Evolutionary conservation across 2,329 filamentous ascomycete species (phyloP).

Genomic region (Fonsecaea multimorphosa): DNA sequence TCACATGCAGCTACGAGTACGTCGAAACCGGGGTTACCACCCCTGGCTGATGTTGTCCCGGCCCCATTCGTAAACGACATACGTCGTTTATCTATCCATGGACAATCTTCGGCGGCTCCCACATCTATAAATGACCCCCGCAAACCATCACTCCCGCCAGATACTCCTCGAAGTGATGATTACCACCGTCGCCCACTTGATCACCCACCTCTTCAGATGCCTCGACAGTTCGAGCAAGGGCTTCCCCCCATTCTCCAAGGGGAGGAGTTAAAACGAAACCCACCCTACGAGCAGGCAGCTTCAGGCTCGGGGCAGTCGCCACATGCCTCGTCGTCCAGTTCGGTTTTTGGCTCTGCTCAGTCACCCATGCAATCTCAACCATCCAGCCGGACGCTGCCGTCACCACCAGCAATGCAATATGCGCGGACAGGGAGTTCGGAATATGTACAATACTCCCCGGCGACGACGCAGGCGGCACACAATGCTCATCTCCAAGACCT

Average conservation of each 20-base stretch:
- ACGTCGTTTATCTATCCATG: constrained; percentile 26
- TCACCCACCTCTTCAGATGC: constrained; percentile 24
- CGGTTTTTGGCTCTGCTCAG: constrained; percentile 29
- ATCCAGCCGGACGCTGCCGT: constrained; percentile 38
- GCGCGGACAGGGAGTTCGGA: constrained; percentile 27
- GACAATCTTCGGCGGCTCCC: constrained; percentile 20
- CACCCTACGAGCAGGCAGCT: constrained; percentile 27
- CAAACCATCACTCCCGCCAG: constrained; percentile 22
- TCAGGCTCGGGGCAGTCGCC: constrained; percentile 30
- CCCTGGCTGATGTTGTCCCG: constrained; percentile 31
- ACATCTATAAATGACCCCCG: constrained; percentile 31
- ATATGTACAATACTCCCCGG: constrained; percentile 25
- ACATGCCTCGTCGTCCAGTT: constrained; percentile 32
- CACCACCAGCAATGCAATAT: constrained; percentile 37
- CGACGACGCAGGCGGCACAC: constrained; percentile 43
- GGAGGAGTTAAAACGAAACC: constrained; percentile 31
- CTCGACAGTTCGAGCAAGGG: constrained; percentile 40
- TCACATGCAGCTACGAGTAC: constrained; percentile 25
- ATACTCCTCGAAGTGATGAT: constrained; percentile 30
- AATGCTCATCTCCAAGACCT: constrained; percentile 55
- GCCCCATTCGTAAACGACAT: constrained; percentile 26
- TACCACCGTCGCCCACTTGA: constrained; percentile 25
- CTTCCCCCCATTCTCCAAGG: constrained; percentile 30
- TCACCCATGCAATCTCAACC: constrained; percentile 36
- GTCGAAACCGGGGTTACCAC: constrained; percentile 28